Evolutionary conservation across 2,329 filamentous ascomycete genomes (phyloP).

Genomic region (Akanthomyces dipterigenus): DNA sequence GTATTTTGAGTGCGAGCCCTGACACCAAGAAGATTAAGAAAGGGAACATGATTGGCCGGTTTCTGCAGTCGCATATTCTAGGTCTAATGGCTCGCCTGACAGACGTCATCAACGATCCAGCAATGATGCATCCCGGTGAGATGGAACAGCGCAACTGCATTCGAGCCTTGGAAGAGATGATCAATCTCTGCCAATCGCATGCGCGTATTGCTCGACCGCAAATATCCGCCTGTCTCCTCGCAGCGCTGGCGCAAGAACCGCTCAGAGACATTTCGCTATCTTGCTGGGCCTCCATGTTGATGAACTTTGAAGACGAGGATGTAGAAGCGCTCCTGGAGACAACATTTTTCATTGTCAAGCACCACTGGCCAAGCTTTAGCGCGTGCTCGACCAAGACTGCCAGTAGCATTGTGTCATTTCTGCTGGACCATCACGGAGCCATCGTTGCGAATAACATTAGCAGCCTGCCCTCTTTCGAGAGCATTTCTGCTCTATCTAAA

Average conservation of each 20-base stretch:
- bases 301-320: slow-evolving; percentile 68
- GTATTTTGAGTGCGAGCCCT: slow-evolving; percentile 33
- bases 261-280: slow-evolving; percentile 74
- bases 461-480: slow-evolving; percentile 69
- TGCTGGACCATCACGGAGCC: slow-evolving; percentile 56
- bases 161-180: slow-evolving; percentile 80
- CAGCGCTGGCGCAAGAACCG: slow-evolving; percentile 66
- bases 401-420: slow-evolving; percentile 53
- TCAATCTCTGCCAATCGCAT: slow-evolving; percentile 65
- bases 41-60: slow-evolving; percentile 57
- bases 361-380: slow-evolving; percentile 68
- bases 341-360: slow-evolving; percentile 79
- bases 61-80: slow-evolving; percentile 76
- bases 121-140: slow-evolving; percentile 44
- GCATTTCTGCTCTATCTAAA: slow-evolving; percentile 61
- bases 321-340: slow-evolving; percentile 76
- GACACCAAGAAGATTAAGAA: slow-evolving; percentile 42
- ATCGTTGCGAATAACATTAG: slow-evolving; percentile 61
- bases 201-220: slow-evolving; percentile 79
- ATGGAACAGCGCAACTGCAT: slow-evolving; percentile 72
- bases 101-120: slow-evolving; percentile 65
- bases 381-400: slow-evolving; percentile 52
- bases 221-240: slow-evolving; percentile 89
- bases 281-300: slow-evolving; percentile 77
- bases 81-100: slow-evolving; percentile 81